Evolutionary conservation across 257 asterid species (phyloP).

Genomic region (Solanum lignicaule): DNA sequence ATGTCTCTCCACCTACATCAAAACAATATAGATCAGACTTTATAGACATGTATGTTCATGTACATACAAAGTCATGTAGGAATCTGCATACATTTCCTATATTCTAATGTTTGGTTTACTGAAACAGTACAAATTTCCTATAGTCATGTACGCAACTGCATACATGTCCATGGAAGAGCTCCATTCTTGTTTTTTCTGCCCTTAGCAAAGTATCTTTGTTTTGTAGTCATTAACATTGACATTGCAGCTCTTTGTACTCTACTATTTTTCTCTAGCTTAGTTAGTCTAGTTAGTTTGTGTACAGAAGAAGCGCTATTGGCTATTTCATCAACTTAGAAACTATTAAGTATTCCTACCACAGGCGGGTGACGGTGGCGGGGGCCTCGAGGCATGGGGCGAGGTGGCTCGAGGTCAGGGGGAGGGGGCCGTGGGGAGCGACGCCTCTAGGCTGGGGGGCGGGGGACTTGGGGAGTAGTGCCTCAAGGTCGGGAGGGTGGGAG

Average conservation of each 20-base stretch:
- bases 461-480: too few species aligned
- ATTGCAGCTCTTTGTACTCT: neutral
- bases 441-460: too few species aligned
- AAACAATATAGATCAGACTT: neutral
- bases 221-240: neutral
- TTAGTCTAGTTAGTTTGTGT: neutral
- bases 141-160: too few species aligned
- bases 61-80: neutral
- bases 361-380: too few species aligned
- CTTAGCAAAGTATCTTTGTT: neutral
- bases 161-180: neutral
- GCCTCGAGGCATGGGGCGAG: too few species aligned
- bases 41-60: neutral
- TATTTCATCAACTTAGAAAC: neutral
- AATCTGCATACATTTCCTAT: neutral
- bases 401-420: too few species aligned
- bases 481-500: too few species aligned
- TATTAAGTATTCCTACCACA: neutral
- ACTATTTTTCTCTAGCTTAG: neutral
- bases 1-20: conserved; percentile 34
- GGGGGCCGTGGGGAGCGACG: too few species aligned
- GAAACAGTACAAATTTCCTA: conserved; percentile 47
- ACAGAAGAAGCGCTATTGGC: neutral
- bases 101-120: neutral
- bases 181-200: neutral